phyloP scores from a whole-genome alignment of 2,329 filamentous ascomycete genomes.

The Botrytis porri region DNA sequence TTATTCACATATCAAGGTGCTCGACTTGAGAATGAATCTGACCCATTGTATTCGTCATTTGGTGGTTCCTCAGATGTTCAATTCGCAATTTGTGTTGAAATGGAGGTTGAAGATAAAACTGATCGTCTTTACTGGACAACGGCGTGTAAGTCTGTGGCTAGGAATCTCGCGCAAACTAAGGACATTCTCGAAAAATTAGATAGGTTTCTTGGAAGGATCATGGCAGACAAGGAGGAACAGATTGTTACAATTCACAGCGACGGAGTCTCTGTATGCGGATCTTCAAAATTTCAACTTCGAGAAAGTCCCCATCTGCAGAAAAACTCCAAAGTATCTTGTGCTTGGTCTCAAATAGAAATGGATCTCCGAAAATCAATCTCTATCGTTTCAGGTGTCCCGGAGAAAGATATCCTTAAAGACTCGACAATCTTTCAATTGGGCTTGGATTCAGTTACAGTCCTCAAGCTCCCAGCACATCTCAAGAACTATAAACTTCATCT shows the following conservation, averaged over 20 bases:
- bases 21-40: conserved; percentile 27
- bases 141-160: conserved; percentile 60
- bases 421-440: conserved; percentile 79
- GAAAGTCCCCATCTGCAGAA: not conserved
- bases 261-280: conserved; percentile 62
- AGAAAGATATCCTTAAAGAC: conserved; percentile 54
- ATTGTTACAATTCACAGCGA: conserved; percentile 53
- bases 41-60: conserved; percentile 32
- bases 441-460: conserved; percentile 87
- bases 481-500: conserved; percentile 61
- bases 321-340: not conserved
- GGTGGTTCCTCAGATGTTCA: conserved; percentile 66
- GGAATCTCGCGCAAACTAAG: conserved; percentile 46
- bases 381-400: conserved; percentile 58
- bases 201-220: conserved; percentile 53
- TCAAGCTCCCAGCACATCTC: conserved; percentile 74
- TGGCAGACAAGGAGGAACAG: conserved; percentile 47
- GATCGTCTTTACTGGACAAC: conserved; percentile 63
- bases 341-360: conserved; percentile 37
- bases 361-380: conserved; percentile 49
- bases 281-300: conserved; percentile 45
- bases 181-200: conserved; percentile 60
- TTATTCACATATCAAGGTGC: conserved; percentile 65
- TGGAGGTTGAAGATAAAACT: conserved; percentile 56
- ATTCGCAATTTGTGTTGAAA: conserved; percentile 78